phyloP scores from a whole-genome alignment of 140 eudicot genomes.

The Bidens hawaiensis region DNA sequence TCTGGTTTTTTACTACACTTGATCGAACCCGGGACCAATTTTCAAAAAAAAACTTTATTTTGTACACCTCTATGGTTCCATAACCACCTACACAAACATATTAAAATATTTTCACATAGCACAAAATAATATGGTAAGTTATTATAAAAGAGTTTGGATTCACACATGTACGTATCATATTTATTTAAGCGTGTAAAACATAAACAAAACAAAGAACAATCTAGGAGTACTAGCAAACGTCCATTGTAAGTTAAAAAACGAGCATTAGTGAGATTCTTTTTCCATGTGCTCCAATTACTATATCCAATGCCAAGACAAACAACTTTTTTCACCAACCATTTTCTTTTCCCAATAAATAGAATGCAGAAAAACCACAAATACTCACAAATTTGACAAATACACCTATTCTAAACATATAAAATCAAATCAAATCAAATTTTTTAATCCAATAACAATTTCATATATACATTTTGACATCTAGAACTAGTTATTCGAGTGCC shows the following conservation, averaged over 20 bases:
- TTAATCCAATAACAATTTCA: no score
- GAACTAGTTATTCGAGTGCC: neutral
- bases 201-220: neutral
- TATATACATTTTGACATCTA: neutral
- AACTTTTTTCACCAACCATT: neutral
- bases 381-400: neutral
- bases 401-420: neutral
- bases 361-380: neutral
- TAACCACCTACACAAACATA: no score
- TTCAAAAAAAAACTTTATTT: no score
- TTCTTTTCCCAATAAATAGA: neutral
- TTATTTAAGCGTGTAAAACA: neutral
- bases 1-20: no score
- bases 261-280: neutral
- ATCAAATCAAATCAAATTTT: no score
- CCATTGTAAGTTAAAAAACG: neutral
- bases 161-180: neutral
- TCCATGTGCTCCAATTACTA: neutral
- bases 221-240: neutral
- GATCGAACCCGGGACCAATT: no score
- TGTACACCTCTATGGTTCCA: no score
- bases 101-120: neutral
- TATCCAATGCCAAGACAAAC: neutral
- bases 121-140: neutral
- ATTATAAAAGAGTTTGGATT: neutral